phyloP scores from a whole-genome alignment of 2,329 filamentous ascomycete species.

The Cercospora citrullina region DNA sequence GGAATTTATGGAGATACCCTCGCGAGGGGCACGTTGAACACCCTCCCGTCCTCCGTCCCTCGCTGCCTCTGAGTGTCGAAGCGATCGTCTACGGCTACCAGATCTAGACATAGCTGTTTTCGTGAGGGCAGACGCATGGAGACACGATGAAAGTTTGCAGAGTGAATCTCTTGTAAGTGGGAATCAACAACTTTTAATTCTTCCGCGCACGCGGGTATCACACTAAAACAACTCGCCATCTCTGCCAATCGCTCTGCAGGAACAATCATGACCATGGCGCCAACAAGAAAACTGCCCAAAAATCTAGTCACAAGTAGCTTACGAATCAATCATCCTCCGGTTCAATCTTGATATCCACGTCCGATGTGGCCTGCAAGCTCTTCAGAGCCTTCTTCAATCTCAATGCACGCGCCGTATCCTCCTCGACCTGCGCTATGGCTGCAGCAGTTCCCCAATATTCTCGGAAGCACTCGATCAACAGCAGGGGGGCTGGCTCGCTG shows the following conservation, averaged over 20 bases:
- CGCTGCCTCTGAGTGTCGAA: neutral
- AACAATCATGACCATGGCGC: neutral
- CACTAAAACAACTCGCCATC: neutral
- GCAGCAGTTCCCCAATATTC: neutral
- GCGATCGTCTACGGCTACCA: neutral
- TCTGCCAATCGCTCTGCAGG: neutral
- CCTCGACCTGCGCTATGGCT: neutral
- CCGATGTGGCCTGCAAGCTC: neutral
- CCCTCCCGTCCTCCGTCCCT: neutral
- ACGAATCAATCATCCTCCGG: neutral
- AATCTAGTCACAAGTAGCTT: neutral
- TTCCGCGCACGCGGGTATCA: neutral
- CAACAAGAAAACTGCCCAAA: neutral
- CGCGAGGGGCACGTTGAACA: neutral
- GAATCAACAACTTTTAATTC: neutral
- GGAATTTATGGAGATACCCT: neutral
- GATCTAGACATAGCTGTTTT: neutral
- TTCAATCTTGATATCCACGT: neutral
- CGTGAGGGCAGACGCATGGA: neutral
- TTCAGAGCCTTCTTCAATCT: neutral
- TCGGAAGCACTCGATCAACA: neutral
- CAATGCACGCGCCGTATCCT: neutral
- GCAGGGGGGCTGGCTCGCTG: neutral
- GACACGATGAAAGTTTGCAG: neutral
- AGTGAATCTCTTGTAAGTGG: neutral